These are phyloP conservation scores for Aphanocladium album DNA, from an alignment of 2,329 filamentous ascomycete species.

Conservation along the genomic window DNA sequence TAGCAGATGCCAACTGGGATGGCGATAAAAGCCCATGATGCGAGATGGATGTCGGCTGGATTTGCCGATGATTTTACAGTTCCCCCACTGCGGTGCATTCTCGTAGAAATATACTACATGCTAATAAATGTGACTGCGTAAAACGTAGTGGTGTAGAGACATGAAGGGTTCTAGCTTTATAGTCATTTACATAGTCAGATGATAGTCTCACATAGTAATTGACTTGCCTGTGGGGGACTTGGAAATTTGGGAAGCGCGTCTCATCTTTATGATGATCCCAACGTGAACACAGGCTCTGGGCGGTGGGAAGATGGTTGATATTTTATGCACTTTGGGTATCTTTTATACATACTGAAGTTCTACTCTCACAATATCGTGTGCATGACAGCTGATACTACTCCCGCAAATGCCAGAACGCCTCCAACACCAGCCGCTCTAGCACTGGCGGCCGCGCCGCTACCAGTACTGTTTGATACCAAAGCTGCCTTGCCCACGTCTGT, in stretches of 20 bases:
- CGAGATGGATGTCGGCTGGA: conserved; percentile 14
- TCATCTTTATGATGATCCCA: neutral
- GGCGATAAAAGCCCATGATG: conserved; percentile 16
- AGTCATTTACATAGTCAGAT: neutral
- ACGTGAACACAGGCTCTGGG: neutral
- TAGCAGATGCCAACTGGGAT: conserved; percentile 16
- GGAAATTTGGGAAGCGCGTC: neutral
- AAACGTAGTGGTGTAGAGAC: neutral
- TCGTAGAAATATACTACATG: conserved; percentile 13
- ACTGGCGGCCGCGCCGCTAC: neutral
- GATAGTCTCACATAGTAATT: conserved; percentile 3
- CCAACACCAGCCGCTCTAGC: neutral
- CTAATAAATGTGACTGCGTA: conserved; percentile 9
- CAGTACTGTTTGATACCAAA: conserved; percentile 22
- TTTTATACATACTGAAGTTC: neutral
- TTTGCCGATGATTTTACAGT: conserved; percentile 14
- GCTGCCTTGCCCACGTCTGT: conserved; percentile 21
- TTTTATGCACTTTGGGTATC: neutral
- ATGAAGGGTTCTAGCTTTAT: neutral
- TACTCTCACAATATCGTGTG: neutral
- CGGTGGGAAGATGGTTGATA: neutral
- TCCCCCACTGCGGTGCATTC: conserved; percentile 9
- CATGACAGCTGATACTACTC: neutral
- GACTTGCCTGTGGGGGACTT: neutral
- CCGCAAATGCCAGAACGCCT: neutral